These are phyloP conservation scores for Boletus sp. DNA, from an alignment of 768 basidiomycete genomes.

Conservation along the genomic window DNA sequence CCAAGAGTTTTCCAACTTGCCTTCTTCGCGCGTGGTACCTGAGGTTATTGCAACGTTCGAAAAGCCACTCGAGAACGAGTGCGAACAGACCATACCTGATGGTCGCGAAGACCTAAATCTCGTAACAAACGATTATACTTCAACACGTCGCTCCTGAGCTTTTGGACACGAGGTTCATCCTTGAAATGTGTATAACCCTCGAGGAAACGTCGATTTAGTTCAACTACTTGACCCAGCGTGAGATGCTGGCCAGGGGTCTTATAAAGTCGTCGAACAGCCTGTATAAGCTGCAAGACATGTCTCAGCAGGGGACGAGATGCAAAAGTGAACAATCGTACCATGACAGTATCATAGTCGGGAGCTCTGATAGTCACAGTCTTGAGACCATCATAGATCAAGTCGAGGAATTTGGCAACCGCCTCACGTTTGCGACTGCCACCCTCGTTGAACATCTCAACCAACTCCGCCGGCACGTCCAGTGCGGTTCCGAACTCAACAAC, in stretches of 20 bases:
- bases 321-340: constrained; percentile 55
- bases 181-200: constrained; percentile 93
- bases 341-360: constrained; percentile 96
- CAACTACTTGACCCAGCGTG: constrained; percentile 93
- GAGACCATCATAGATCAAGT: constrained; percentile 87
- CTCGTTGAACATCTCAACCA: constrained; percentile 86
- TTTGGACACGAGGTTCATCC: constrained; percentile 85
- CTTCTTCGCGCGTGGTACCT: constrained; percentile 87
- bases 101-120: constrained; percentile 90
- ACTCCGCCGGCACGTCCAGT: constrained; percentile 85
- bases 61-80: neutral
- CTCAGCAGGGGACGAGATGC: neutral
- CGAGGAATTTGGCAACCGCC: constrained; percentile 84
- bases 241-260: constrained; percentile 93
- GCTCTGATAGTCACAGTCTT: constrained; percentile 96
- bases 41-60: neutral
- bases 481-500: constrained; percentile 96
- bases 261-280: constrained; percentile 91
- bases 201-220: constrained; percentile 88
- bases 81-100: constrained; percentile 57
- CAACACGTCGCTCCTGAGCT: constrained; percentile 74
- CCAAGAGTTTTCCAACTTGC: constrained; percentile 86
- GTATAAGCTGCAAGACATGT: constrained; percentile 66
- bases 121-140: constrained; percentile 87
- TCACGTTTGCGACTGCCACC: constrained; percentile 88